These are phyloP conservation scores for Maudiozyma barnettii DNA, from an alignment of 805 yeast genomes.

Conservation along the genomic window DNA sequence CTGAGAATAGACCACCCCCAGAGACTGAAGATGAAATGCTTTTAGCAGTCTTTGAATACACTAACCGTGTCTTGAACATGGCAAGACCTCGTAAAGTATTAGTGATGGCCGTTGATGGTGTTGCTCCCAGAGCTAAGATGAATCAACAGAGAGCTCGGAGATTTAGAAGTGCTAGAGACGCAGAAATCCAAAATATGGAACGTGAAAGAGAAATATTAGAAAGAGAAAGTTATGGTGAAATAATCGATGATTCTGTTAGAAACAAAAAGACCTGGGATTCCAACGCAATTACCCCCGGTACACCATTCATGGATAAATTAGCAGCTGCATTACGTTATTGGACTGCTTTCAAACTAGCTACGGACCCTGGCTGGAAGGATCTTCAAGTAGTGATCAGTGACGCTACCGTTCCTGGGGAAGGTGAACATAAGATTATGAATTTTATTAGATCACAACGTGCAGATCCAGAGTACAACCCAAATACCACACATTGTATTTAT, in stretches of 20 bases:
- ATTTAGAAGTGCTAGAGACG: conserved; percentile 86
- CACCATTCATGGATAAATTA: conserved; percentile 90
- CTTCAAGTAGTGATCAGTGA: conserved; percentile 87
- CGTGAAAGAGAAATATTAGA: conserved; percentile 38
- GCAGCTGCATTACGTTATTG: conserved; percentile 80
- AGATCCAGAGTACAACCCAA: conserved; percentile 81
- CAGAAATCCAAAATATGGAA: conserved; percentile 66
- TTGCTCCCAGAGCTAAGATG: conserved; percentile 97
- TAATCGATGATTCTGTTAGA: conserved; percentile 65
- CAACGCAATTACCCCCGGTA: conserved; percentile 96
- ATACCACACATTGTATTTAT: conserved; percentile 91
- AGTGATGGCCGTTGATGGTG: conserved; percentile 97
- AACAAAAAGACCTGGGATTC: conserved; percentile 84
- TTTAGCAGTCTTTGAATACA: conserved; percentile 82
- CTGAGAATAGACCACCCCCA: conserved; percentile 93
- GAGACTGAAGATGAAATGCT: conserved; percentile 96
- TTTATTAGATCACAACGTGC: conserved; percentile 84
- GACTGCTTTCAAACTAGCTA: conserved; percentile 79
- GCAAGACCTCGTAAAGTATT: conserved; percentile 90
- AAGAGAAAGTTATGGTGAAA: conserved; percentile 40
- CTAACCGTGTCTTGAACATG: conserved; percentile 84
- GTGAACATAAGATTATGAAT: conserved; percentile 97
- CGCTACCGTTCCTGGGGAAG: conserved; percentile 98
- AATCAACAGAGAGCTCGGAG: conserved; percentile 93
- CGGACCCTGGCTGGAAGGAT: conserved; percentile 89